These are phyloP conservation scores for Solanum etuberosum DNA, from an alignment of 257 asterid species.

Conservation along the genomic window DNA sequence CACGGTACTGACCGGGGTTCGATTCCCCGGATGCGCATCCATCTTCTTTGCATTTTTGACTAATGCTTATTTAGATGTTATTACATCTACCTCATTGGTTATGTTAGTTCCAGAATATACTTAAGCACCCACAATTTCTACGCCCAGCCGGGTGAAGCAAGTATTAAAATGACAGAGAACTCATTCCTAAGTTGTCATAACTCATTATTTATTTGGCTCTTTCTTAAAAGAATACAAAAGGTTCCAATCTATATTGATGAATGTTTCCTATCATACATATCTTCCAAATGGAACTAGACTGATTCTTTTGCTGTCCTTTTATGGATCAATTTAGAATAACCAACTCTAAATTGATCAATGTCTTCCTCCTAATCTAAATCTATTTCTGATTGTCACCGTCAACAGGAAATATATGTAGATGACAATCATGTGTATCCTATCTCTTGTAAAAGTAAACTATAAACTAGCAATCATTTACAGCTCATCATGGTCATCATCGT, in stretches of 20 bases:
- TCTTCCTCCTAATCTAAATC: background rate
- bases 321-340: too few relatives aligned
- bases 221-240: background rate
- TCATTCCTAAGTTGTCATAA: too few relatives aligned
- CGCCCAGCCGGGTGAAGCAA: too few relatives aligned
- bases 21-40: constrained; percentile 99
- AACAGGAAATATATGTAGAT: too few relatives aligned
- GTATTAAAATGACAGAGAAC: background rate
- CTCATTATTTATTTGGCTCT: background rate
- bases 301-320: too few relatives aligned
- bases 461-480: background rate
- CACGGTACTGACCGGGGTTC: constrained; percentile 99
- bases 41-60: too few relatives aligned
- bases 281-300: background rate
- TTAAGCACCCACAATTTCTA: too few relatives aligned
- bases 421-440: background rate
- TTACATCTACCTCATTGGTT: too few relatives aligned
- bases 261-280: background rate
- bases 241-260: background rate
- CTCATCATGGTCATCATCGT: background rate
- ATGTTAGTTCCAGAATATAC: too few relatives aligned
- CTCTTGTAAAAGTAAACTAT: background rate
- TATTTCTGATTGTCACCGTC: background rate
- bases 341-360: background rate
- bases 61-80: too few relatives aligned